A percentile compares a stretch with the other conserved stretches of the same genome.
Conservation (phyloP, 2,329 filamentous ascomycete genomes). For the Talaromyces sp. region DNA sequence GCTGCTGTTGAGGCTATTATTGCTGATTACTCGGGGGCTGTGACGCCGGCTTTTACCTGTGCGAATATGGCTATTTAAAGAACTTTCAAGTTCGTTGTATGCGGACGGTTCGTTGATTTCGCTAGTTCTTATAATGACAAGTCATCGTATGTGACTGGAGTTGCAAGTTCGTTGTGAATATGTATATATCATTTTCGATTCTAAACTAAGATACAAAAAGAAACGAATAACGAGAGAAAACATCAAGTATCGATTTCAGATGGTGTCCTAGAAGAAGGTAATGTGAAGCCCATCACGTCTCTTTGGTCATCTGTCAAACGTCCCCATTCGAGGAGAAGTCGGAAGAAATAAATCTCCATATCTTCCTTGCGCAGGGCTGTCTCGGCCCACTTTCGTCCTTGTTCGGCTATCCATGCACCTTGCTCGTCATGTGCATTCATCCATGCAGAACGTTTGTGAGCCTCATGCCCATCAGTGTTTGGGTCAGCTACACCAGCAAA, state of each 20-base stretch:
- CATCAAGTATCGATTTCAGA: neutral
- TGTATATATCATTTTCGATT: too few species aligned
- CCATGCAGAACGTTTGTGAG: conserved; percentile 52
- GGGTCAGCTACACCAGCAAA: conserved; percentile 60
- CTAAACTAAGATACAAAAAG: too few species aligned
- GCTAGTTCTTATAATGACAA: too few species aligned
- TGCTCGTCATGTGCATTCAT: conserved; percentile 57
- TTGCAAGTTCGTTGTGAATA: too few species aligned
- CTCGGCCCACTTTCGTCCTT: conserved; percentile 67
- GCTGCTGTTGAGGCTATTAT: conserved; percentile 57
- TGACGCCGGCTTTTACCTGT: conserved; percentile 54
- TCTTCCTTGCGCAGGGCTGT: conserved; percentile 69
- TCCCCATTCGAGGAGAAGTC: conserved; percentile 76
- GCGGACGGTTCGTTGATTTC: too few species aligned
- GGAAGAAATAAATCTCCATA: conserved; percentile 79
- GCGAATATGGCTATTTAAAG: conserved; percentile 51
- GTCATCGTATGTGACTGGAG: too few species aligned
- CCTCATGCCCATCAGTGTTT: conserved; percentile 6
- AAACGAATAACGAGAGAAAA: neutral
- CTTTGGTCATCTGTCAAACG: conserved; percentile 66
- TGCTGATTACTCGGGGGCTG: conserved; percentile 50
- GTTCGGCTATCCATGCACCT: conserved; percentile 66
- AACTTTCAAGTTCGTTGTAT: too few species aligned
- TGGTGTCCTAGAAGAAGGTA: too few species aligned
- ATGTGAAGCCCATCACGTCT: conserved; percentile 49